A percentile compares a stretch with the other conserved stretches of the same genome.
Evolutionary conservation across 1,284 basidiomycete species (phyloP).

Genomic region (Stygiomarasmius scandens): DNA sequence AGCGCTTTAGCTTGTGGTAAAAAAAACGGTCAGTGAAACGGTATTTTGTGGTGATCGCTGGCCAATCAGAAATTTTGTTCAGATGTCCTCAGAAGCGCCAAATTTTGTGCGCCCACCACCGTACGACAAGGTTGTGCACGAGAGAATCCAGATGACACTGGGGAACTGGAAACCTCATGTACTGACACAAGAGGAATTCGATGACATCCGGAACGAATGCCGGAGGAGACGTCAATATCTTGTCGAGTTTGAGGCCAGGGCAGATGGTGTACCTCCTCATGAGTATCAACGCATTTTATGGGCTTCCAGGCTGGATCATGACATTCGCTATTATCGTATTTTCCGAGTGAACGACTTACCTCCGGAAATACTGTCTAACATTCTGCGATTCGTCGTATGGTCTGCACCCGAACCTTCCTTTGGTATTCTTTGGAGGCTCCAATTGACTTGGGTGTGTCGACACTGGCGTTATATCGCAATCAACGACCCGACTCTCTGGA

Average conservation of each 20-base stretch:
- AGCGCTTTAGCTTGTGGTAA: slow-evolving; percentile 30
- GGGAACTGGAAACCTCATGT: slow-evolving; percentile 28
- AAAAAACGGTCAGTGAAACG: not conserved
- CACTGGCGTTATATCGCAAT: slow-evolving; percentile 54
- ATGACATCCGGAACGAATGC: slow-evolving; percentile 24
- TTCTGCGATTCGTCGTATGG: slow-evolving; percentile 61
- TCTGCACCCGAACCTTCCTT: slow-evolving; percentile 36
- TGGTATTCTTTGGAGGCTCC: slow-evolving; percentile 43
- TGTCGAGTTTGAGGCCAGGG: slow-evolving; percentile 24
- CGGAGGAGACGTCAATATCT: slow-evolving; percentile 25
- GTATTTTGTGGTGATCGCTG: slow-evolving; percentile 1
- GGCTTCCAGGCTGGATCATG: slow-evolving; percentile 31
- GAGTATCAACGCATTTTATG: slow-evolving; percentile 32
- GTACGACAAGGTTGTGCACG: slow-evolving; percentile 6
- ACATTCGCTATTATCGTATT: slow-evolving; percentile 37
- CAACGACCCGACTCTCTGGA: slow-evolving; percentile 59
- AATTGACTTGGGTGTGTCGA: slow-evolving; percentile 59
- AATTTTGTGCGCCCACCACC: not conserved
- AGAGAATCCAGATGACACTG: slow-evolving; percentile 12
- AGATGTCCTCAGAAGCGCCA: slow-evolving; percentile 17
- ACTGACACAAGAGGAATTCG: slow-evolving; percentile 25
- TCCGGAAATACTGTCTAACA: slow-evolving; percentile 60
- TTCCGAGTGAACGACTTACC: slow-evolving; percentile 67
- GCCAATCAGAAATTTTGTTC: slow-evolving; percentile 6
- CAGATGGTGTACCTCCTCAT: slow-evolving; percentile 13